These are phyloP conservation scores for Pholiota conissans DNA, from an alignment of 768 basidiomycete species.

Conservation along the genomic window DNA sequence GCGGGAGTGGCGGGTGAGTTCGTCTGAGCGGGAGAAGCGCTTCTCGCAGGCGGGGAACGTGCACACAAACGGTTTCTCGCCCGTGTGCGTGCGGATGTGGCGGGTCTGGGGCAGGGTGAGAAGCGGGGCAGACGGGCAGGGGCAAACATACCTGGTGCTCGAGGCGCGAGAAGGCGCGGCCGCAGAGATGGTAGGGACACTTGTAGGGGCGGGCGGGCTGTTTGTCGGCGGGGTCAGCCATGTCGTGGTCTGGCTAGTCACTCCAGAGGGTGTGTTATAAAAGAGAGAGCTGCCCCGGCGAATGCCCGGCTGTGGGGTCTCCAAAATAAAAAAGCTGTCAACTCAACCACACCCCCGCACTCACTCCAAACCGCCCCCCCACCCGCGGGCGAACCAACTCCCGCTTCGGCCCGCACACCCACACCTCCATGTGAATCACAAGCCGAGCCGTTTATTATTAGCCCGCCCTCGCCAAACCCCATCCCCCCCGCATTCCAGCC, in stretches of 20 bases:
- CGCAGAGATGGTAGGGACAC: slow-evolving; percentile 89
- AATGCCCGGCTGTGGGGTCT: slow-evolving; percentile 12
- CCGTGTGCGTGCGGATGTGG: slow-evolving; percentile 97
- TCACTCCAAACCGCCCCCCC: slow-evolving; percentile 6
- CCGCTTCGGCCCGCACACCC: slow-evolving; percentile 3
- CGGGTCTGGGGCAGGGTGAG: slow-evolving; percentile 64
- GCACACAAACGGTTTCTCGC: slow-evolving; percentile 96
- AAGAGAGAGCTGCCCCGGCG: slow-evolving; percentile 10
- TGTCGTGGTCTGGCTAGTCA: slow-evolving; percentile 8
- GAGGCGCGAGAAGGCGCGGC: slow-evolving; percentile 92
- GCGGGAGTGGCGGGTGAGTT: slow-evolving; percentile 92
- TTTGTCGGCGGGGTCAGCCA: slow-evolving; percentile 30
- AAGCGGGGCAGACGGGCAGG: slow-evolving; percentile 10
- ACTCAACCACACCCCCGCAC: background rate
- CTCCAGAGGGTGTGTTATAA: slow-evolving; percentile 13
- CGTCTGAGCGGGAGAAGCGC: slow-evolving; percentile 97
- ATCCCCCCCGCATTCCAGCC: background rate
- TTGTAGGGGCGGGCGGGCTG: slow-evolving; percentile 79
- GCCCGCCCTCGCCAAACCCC: background rate
- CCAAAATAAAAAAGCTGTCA: slow-evolving; percentile 5
- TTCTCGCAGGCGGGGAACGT: slow-evolving; percentile 95
- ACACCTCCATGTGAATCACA: background rate
- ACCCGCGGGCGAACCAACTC: slow-evolving; percentile 7
- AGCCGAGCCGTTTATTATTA: background rate
- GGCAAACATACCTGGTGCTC: slow-evolving; percentile 80